Percentiles rank a stretch among this genome's conserved stretches.
Conservation (phyloP, 2,329 filamentous ascomycete species). For the Dryadomyces sulphureus region DNA sequence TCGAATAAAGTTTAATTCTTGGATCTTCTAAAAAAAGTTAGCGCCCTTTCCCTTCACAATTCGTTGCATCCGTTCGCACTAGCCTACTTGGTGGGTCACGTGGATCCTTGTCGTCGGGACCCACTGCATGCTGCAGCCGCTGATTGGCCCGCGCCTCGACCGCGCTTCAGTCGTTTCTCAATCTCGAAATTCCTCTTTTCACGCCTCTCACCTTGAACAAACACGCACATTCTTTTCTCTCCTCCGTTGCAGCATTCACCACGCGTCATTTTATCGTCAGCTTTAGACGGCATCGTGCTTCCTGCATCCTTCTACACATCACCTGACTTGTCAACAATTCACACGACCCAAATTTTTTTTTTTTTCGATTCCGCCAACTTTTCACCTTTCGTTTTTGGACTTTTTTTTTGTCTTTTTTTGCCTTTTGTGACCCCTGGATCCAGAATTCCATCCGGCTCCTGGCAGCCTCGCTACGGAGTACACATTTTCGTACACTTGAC, state of each 20-base stretch:
- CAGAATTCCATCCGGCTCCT: too few relatives aligned
- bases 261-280: slow-evolving; percentile 1
- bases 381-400: neutral
- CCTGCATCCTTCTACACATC: neutral
- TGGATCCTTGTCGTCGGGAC: too few relatives aligned
- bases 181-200: neutral
- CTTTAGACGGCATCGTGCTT: neutral
- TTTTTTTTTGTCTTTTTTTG: too few relatives aligned
- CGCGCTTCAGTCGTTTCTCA: neutral
- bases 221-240: neutral
- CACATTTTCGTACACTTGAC: too few relatives aligned
- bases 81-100: too few relatives aligned
- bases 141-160: neutral
- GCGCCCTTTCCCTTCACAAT: too few relatives aligned
- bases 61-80: too few relatives aligned
- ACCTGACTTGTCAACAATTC: neutral
- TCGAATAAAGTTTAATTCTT: too few relatives aligned
- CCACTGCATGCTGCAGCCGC: neutral
- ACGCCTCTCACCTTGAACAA: neutral
- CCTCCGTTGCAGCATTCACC: neutral
- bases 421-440: slow-evolving; percentile 1
- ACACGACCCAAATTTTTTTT: neutral
- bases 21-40: too few relatives aligned
- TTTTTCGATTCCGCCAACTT: too few relatives aligned
- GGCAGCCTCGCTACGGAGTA: too few relatives aligned